These are phyloP conservation scores for Populus hybrid DNA, from an alignment of 441 rosid genomes.

Conservation along the genomic window DNA sequence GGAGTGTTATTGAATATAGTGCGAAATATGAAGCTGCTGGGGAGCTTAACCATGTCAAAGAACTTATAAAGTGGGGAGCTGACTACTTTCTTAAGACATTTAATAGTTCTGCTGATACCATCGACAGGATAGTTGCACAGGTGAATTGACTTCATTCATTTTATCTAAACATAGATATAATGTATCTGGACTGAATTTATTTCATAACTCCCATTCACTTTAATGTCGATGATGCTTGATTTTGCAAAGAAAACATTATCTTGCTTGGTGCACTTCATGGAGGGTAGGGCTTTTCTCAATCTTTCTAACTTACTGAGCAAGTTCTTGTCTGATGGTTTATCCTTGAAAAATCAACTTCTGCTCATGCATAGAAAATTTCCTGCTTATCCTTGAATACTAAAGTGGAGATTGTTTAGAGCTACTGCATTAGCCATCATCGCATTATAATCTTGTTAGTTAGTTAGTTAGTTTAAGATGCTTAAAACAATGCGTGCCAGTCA, in stretches of 20 bases:
- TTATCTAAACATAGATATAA: neutral
- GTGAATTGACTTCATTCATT: slow-evolving; percentile 22
- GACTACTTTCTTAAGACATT: slow-evolving; percentile 79
- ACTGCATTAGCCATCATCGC: neutral
- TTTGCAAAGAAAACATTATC: neutral
- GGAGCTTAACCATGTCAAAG: slow-evolving; percentile 77
- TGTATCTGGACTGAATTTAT: neutral
- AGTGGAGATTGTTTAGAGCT: neutral
- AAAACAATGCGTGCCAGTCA: neutral
- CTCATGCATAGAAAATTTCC: neutral
- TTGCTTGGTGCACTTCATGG: neutral
- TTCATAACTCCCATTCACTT: neutral
- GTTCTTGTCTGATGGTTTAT: neutral
- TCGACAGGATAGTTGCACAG: slow-evolving; percentile 58
- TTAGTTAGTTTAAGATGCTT: neutral
- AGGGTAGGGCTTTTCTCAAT: neutral
- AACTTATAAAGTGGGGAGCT: slow-evolving; percentile 69
- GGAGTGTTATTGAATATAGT: slow-evolving; percentile 97
- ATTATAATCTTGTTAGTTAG: neutral
- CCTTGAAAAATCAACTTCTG: neutral
- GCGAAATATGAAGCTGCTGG: slow-evolving; percentile 83
- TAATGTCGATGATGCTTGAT: neutral
- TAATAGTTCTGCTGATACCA: slow-evolving; percentile 59
- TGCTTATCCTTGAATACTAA: neutral
- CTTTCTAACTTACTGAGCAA: neutral